A percentile compares a stretch with the other conserved stretches of the same genome.
Conservation (phyloP, 768 basidiomycete genomes). For the Termitomyces sp. region DNA sequence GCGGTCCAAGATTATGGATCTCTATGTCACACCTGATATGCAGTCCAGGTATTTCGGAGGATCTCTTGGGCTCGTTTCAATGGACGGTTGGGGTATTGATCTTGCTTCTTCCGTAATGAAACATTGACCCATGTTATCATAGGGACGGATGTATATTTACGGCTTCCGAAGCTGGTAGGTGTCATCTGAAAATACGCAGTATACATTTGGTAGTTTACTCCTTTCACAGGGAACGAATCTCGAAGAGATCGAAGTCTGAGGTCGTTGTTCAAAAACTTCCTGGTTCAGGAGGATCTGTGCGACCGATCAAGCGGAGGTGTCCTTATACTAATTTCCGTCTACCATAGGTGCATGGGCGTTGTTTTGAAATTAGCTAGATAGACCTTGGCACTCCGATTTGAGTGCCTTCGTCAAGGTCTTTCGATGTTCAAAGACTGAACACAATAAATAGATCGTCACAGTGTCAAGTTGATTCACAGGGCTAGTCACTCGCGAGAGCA, state of each 20-base stretch:
- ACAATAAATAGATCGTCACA: not conserved
- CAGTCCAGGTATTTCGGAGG: slow-evolving; percentile 72
- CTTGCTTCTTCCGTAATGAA: slow-evolving; percentile 1
- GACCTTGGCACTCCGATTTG: not conserved
- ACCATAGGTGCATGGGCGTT: not conserved
- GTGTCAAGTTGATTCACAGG: not conserved
- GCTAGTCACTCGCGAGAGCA: not conserved
- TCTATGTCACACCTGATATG: not conserved
- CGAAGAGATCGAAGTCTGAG: slow-evolving; percentile 75
- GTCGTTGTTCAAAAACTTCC: not conserved
- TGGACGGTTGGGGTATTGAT: slow-evolving; percentile 77
- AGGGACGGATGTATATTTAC: slow-evolving; percentile 82
- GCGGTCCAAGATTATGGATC: slow-evolving; percentile 14
- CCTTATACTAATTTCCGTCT: not conserved
- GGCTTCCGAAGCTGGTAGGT: slow-evolving; percentile 74
- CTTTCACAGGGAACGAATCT: slow-evolving; percentile 68
- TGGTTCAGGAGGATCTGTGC: not conserved
- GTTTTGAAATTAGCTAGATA: not conserved
- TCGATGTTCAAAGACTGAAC: not conserved
- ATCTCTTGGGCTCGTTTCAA: slow-evolving; percentile 66
- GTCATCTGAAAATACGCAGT: not conserved
- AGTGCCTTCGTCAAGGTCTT: not conserved
- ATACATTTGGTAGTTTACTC: not conserved
- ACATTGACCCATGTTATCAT: slow-evolving; percentile 4
- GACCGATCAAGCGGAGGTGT: not conserved